Percentiles rank a stretch among this genome's conserved stretches.
Evolutionary conservation across 345 rosid species (phyloP).

Genomic region (Microcos paniculata): DNA sequence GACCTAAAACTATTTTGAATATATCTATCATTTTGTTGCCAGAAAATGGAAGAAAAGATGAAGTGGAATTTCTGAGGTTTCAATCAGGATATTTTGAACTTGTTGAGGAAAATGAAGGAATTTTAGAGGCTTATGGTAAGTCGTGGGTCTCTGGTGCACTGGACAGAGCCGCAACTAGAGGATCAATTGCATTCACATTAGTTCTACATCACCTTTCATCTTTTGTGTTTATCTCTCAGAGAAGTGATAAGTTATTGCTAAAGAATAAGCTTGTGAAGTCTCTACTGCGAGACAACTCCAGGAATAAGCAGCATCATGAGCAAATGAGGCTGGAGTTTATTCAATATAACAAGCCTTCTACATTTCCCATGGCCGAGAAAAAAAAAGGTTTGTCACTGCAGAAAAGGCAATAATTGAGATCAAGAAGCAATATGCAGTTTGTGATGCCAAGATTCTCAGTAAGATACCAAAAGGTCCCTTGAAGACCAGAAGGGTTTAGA

Average conservation of each 20-base stretch:
- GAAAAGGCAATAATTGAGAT: conserved; percentile 67
- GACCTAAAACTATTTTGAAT: conserved; percentile 1
- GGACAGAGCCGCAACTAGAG: no score
- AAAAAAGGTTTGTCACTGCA: conserved; percentile 33
- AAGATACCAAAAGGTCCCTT: conserved; percentile 54
- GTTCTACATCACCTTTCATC: conserved; percentile 69
- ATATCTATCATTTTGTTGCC: conserved; percentile 9
- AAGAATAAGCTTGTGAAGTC: conserved; percentile 62
- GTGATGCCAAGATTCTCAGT: conserved; percentile 62
- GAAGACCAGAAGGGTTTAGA: conserved; percentile 43
- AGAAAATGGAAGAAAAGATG: conserved; percentile 21
- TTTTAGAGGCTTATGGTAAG: conserved; percentile 72
- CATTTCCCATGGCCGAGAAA: conserved; percentile 17
- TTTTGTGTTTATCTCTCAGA: conserved; percentile 40
- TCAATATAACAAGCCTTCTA: conserved; percentile 28
- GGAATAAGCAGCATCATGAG: conserved; percentile 70
- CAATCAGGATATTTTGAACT: conserved; percentile 57
- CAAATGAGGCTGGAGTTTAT: conserved; percentile 68
- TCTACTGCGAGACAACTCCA: no score
- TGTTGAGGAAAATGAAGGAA: conserved; percentile 62
- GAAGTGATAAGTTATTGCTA: conserved; percentile 30
- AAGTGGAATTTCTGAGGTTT: conserved; percentile 54
- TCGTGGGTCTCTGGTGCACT: conserved; percentile 76
- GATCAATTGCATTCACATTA: no score
- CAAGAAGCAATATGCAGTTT: conserved; percentile 57